phyloP scores from a whole-genome alignment of 2,329 filamentous ascomycete genomes.

The Colletotrichum sp. region DNA sequence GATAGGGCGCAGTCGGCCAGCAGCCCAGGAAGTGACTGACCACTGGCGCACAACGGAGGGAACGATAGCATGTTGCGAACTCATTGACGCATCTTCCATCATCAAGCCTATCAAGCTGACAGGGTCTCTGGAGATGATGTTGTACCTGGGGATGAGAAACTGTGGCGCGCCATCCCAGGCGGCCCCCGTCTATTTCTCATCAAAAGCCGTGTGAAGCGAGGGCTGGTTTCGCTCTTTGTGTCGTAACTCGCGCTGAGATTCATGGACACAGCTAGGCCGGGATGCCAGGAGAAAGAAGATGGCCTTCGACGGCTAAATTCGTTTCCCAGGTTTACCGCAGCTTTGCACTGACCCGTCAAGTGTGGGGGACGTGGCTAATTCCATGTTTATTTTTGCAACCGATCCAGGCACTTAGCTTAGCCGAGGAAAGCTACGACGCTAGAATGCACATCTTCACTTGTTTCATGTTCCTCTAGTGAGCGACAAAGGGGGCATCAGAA shows the following conservation, averaged over 20 bases:
- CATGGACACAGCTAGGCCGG: background rate
- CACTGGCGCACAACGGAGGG: background rate
- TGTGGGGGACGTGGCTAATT: background rate
- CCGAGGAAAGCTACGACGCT: background rate
- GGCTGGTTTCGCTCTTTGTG: background rate
- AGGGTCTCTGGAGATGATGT: background rate
- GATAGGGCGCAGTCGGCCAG: background rate
- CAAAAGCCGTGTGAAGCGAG: background rate
- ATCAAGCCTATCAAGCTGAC: background rate
- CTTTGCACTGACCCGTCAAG: background rate
- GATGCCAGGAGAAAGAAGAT: background rate
- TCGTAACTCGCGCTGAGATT: background rate
- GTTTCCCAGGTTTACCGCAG: background rate
- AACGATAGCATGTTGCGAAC: background rate
- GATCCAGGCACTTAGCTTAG: background rate
- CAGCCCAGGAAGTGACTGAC: background rate
- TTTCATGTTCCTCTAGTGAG: background rate
- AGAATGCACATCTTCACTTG: background rate
- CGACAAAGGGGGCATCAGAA: background rate
- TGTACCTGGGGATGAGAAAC: background rate
- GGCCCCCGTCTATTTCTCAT: background rate
- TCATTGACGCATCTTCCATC: background rate
- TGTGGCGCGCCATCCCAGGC: background rate
- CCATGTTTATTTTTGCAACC: background rate
- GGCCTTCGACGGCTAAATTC: background rate